These are phyloP conservation scores for Coemansia sp. DNA, from an alignment of 192 early-diverging fungal species.

Conservation along the genomic window DNA sequence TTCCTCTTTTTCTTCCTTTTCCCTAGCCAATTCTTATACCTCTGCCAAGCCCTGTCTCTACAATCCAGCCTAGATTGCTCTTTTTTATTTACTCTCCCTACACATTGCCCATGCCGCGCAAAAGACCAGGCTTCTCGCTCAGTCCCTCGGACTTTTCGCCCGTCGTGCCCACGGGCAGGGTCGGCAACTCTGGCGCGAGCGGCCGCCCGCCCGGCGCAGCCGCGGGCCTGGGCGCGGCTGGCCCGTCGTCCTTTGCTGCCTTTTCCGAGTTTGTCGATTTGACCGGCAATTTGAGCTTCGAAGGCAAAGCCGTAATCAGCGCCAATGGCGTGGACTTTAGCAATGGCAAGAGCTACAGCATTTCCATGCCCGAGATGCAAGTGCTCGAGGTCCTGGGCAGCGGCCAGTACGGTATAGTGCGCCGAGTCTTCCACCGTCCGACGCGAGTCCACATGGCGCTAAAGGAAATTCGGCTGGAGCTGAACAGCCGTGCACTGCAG, in stretches of 20 bases:
- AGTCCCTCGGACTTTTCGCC: slow-evolving; percentile 33
- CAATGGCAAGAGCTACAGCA: slow-evolving; percentile 80
- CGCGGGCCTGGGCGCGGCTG: neutral
- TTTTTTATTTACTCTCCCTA: neutral
- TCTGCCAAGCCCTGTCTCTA: no score
- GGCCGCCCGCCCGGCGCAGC: neutral
- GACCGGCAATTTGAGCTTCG: slow-evolving; percentile 81
- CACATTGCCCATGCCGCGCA: slow-evolving; percentile 23
- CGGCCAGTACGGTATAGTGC: slow-evolving; percentile 92
- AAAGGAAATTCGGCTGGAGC: slow-evolving; percentile 90
- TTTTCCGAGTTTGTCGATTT: slow-evolving; percentile 42
- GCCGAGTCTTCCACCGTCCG: slow-evolving; percentile 80
- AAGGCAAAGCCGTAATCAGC: slow-evolving; percentile 87
- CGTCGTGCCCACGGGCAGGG: slow-evolving; percentile 2
- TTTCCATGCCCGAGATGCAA: slow-evolving; percentile 80
- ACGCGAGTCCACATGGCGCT: slow-evolving; percentile 87
- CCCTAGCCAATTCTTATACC: no score
- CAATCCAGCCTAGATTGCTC: no score
- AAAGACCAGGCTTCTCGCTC: slow-evolving; percentile 40
- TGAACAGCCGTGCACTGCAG: slow-evolving; percentile 82
- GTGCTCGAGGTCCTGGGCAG: slow-evolving; percentile 77
- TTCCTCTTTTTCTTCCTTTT: neutral
- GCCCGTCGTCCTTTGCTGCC: slow-evolving; percentile 13
- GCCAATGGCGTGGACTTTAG: slow-evolving; percentile 88
- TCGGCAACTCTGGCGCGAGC: neutral